Evolutionary conservation across 2,329 filamentous ascomycete species (phyloP), one percentile per base, ranked within the genome.

Genomic region (Bipolaris gigantea): DNA sequence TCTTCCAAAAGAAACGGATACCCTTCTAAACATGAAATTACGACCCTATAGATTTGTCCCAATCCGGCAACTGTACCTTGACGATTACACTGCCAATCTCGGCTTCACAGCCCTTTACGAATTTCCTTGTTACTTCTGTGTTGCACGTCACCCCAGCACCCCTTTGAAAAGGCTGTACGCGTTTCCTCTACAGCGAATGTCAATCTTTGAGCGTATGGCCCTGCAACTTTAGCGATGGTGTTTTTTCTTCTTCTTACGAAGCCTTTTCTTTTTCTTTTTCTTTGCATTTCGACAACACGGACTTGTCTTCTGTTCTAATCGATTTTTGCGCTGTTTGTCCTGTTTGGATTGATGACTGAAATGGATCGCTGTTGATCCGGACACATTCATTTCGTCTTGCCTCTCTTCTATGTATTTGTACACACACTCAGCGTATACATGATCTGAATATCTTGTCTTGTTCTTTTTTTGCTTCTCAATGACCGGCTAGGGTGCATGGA

Each of bases 11-110:
- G 64, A 71, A 67, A 56, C 66, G 62, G 68, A 73, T 72, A 73
- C 70, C 70, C 68, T 60, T 56, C 61, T 68, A 70, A 59, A 71
- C 53, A 71, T 64, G 69, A 69, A 59, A 67, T 73, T 64, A 73
- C 67, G 70, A 73, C 65, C 43, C 58, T 59, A 69, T 73, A 72
- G 70, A 73, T 47, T 56, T 63, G 68, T 58, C 46, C 39, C 43
- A 11, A 51, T 32, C 45, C 54, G 59, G 52, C 52, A 47, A 32
- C 15, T 23, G 41, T 45, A 43, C 38, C 55, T 53, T 52, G 54
- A 42, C 54, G 32, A 40, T 46, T 45, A 44, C 21, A 33, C 38
- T 44, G 41, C 33, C 47, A 38, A 33, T 47, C 55, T 52, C 48
- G 61, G 65, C 62, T 66, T 42, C 46, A 50, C 63, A 60, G 64